phyloP scores from a whole-genome alignment of 495 filamentous ascomycete genomes.

The Penicillium diatomitis region DNA sequence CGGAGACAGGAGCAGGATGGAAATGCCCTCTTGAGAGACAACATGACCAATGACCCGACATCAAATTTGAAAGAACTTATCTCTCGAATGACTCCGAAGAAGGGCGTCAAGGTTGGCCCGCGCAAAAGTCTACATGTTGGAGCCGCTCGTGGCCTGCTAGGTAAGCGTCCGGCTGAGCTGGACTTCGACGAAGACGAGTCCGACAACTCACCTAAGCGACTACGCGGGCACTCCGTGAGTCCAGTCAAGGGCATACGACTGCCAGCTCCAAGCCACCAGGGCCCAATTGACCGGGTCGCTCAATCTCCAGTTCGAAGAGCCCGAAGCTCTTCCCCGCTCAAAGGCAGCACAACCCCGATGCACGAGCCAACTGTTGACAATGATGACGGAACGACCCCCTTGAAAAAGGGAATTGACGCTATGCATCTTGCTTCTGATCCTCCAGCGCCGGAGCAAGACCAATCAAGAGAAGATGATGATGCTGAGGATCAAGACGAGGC shows the following conservation, averaged over 20 bases:
- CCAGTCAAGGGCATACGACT: constrained; percentile 69
- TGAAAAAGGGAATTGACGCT: constrained; percentile 17
- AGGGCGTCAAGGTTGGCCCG: constrained; percentile 47
- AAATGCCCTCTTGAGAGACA: constrained; percentile 40
- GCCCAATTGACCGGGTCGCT: constrained; percentile 50
- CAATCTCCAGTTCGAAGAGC: constrained; percentile 37
- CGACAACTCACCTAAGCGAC: constrained; percentile 55
- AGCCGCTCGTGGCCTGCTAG: constrained; percentile 63
- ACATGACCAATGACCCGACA: constrained; percentile 50
- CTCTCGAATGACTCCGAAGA: constrained; percentile 66
- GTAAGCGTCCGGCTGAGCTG: constrained; percentile 64
- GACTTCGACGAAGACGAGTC: constrained; percentile 58
- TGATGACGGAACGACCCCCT: constrained; percentile 14
- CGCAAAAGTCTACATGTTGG: constrained; percentile 73
- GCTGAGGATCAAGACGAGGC: constrained; percentile 8
- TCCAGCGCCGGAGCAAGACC: constrained; percentile 12
- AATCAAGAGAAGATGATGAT: neutral
- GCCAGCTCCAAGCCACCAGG: constrained; percentile 55
- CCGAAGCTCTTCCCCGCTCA: constrained; percentile 22
- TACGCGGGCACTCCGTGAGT: constrained; percentile 62
- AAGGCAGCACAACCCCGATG: constrained; percentile 28
- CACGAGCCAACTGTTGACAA: constrained; percentile 13
- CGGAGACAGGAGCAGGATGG: constrained; percentile 55
- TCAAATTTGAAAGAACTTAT: constrained; percentile 67
- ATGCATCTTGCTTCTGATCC: constrained; percentile 17